Percentiles rank a stretch among this genome's conserved stretches.
phyloP scores from a whole-genome alignment of 2,329 filamentous ascomycete genomes.

The Calonectria ilicicola region DNA sequence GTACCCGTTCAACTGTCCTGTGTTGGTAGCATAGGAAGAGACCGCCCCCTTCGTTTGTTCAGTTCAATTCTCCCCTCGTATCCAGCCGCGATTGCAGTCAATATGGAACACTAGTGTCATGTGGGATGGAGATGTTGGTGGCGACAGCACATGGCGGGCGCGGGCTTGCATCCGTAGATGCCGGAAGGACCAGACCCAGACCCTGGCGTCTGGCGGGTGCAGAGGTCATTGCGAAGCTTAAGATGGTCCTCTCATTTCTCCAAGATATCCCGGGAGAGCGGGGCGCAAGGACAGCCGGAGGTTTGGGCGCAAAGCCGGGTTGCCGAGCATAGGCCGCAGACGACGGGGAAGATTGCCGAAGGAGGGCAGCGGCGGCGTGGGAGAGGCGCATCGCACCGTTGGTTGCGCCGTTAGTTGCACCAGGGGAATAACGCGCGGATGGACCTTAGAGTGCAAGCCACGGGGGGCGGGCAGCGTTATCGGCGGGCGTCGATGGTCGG shows the following conservation, averaged over 20 bases:
- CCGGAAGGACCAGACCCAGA: not conserved
- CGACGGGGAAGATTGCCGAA: not conserved
- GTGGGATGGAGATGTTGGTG: not conserved
- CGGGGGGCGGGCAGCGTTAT: not conserved
- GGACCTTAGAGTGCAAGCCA: not conserved
- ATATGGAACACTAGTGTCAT: not conserved
- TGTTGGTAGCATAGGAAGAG: too few species aligned
- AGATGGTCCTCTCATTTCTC: not conserved
- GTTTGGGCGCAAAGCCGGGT: not conserved
- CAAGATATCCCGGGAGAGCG: not conserved
- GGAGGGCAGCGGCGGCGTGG: not conserved
- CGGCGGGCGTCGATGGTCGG: not conserved
- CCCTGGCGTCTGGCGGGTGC: too few species aligned
- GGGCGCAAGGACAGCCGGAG: not conserved
- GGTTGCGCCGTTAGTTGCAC: not conserved
- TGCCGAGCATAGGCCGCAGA: not conserved
- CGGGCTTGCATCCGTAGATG: not conserved
- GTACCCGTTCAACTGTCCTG: too few species aligned
- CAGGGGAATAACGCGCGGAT: not conserved
- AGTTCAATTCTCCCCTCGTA: not conserved
- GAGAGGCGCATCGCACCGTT: too few species aligned
- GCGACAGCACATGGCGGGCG: not conserved
- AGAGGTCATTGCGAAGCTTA: conserved; percentile 1
- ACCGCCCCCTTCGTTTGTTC: too few species aligned
- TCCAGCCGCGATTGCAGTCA: not conserved